Evolutionary conservation across 1,284 basidiomycete species (phyloP), one percentile per base, ranked within the genome.

Genomic region (Wolfiporia cocos): DNA sequence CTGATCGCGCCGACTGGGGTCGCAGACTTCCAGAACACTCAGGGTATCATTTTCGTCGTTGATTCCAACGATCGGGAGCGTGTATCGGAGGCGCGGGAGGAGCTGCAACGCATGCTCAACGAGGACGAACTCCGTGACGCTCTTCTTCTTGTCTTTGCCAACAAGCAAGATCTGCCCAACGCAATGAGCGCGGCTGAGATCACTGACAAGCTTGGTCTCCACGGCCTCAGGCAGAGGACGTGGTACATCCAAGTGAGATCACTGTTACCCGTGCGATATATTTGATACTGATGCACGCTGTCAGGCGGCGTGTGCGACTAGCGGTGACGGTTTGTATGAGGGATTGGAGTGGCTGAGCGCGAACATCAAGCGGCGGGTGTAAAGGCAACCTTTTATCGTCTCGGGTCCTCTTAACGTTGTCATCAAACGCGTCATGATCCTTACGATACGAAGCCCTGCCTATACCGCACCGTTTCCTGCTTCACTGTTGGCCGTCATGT

Each of bases 181-280:
- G 96, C 96, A 51, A 99, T 99, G 95, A 97, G 95, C 67, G 95
- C 96, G 29, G 92, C 96, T 52, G 96, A 99, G 70, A 97, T 99
- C 65, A 99, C 96, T 50, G 96, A 99, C 72, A 99, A 99, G 72
- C 91, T 99, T 55, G 96, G 96, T 51, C 83, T 99, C 47, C 95
- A 98, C 67, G 90, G 91, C 50, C 82, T 99, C 63, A 86, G 93
- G 65, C 90, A 98, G 75, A 79, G 96, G 73, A 90, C 88, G 51
- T 97, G 94, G 95, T 99, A 95, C 73, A 99, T 99, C 64, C 96
- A 99, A 83, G 86, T 87, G 49, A 51, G 79, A 64, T 31, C 40
- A 5, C 20, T 37, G 14, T 46, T 41, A 34, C 20, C 30, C 54
- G 58, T 41, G 32, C 19, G 29, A 22, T 12, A 11, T 12, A 15